These are phyloP conservation scores for Straminergon stramineum DNA, from an alignment of 225 moss, liverwort and hornwort genomes.

Conservation along the genomic window DNA sequence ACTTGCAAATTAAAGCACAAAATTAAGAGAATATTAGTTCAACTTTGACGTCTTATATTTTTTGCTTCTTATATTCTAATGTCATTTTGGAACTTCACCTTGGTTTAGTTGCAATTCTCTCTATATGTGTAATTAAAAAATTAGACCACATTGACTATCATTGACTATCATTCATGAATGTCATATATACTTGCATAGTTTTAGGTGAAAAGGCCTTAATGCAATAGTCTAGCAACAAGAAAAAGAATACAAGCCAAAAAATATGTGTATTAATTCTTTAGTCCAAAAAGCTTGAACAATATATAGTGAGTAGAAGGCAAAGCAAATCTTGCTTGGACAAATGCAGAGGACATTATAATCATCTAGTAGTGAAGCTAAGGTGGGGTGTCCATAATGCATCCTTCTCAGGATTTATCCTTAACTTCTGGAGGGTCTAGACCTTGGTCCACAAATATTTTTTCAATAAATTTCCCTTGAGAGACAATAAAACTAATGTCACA, in stretches of 20 bases:
- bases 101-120: not conserved
- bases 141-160: not conserved
- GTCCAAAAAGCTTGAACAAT: not conserved
- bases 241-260: not conserved
- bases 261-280: not conserved
- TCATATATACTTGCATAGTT: not conserved
- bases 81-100: not conserved
- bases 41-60: not conserved
- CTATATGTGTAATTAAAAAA: too few relatives aligned
- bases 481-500: too few relatives aligned
- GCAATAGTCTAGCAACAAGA: not conserved
- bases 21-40: not conserved
- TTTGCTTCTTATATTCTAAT: too few relatives aligned
- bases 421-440: not conserved
- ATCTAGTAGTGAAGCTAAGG: not conserved
- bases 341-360: too few relatives aligned
- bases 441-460: not conserved
- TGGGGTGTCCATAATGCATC: not conserved
- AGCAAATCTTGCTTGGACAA: not conserved
- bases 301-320: not conserved
- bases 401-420: not conserved
- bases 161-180: not conserved
- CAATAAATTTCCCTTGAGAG: not conserved
- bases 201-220: not conserved
- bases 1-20: not conserved